Evolutionary conservation across 2,329 filamentous ascomycete species (phyloP).

Genomic region (Hymenoscyphus repandus): DNA sequence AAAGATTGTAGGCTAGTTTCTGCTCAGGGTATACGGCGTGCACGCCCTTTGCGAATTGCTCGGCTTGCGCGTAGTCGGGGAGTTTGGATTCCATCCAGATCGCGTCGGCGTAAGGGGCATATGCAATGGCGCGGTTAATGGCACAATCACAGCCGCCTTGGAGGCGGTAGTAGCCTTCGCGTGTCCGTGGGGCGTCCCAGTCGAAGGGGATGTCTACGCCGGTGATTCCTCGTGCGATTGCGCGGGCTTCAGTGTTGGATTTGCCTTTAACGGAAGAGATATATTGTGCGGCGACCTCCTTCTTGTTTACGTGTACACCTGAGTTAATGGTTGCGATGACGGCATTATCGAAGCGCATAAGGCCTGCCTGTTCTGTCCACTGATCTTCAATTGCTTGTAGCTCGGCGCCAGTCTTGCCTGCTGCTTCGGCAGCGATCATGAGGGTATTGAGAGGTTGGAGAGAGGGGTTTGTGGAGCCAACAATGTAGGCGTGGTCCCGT

Average conservation of each 20-base stretch:
- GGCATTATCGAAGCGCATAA: constrained; percentile 88
- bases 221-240: constrained; percentile 69
- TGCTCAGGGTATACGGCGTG: constrained; percentile 94
- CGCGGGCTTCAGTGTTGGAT: constrained; percentile 75
- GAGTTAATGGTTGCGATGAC: constrained; percentile 77
- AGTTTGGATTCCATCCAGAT: constrained; percentile 99
- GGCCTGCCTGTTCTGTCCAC: constrained; percentile 72
- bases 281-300: constrained; percentile 63
- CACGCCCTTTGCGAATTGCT: constrained; percentile 89
- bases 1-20: constrained; percentile 98
- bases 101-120: constrained; percentile 87
- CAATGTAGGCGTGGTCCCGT: constrained; percentile 89
- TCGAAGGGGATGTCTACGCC: constrained; percentile 85
- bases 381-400: constrained; percentile 89
- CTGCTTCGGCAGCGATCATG: constrained; percentile 78
- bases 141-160: constrained; percentile 88
- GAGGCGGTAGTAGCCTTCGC: constrained; percentile 93
- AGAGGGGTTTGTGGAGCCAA: constrained; percentile 80
- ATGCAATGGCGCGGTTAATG: constrained; percentile 84
- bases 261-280: constrained; percentile 67
- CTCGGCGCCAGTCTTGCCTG: constrained; percentile 72
- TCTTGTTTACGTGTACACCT: constrained; percentile 62
- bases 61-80: constrained; percentile 83
- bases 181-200: constrained; percentile 89
- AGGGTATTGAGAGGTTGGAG: constrained; percentile 84